These are phyloP conservation scores for Citrus glauca DNA, from an alignment of 345 rosid genomes.

Conservation along the genomic window DNA sequence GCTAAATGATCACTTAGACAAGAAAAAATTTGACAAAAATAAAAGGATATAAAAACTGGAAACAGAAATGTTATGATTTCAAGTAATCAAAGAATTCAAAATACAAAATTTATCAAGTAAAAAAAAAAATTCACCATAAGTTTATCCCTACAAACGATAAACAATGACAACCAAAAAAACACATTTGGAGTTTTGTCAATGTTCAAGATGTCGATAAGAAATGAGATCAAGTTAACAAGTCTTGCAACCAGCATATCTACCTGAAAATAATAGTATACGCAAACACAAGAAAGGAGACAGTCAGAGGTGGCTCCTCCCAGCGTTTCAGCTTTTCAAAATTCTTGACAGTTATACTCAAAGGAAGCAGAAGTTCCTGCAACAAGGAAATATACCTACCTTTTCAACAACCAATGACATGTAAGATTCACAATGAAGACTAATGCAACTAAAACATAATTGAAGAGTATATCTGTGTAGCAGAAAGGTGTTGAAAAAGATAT, in stretches of 20 bases:
- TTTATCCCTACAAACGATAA: no score
- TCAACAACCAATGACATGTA: not conserved
- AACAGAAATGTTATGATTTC: not conserved
- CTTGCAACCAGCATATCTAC: slow-evolving; percentile 33
- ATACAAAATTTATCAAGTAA: not conserved
- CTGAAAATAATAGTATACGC: slow-evolving; percentile 73
- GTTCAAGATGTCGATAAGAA: not conserved
- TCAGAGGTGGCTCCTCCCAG: slow-evolving; percentile 93
- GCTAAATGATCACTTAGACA: not conserved
- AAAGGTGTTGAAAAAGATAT: not conserved
- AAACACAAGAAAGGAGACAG: slow-evolving; percentile 69
- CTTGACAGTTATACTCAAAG: slow-evolving; percentile 53
- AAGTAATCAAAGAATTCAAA: not conserved
- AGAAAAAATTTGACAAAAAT: not conserved
- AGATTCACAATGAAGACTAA: not conserved
- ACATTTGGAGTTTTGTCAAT: not conserved
- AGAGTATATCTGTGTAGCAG: not conserved
- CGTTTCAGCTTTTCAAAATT: slow-evolving; percentile 65
- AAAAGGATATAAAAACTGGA: not conserved
- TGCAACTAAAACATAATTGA: not conserved
- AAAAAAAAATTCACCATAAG: not conserved
- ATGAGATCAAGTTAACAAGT: not conserved
- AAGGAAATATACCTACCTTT: not conserved
- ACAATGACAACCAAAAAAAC: not conserved
- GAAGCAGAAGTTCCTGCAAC: slow-evolving; percentile 82